Evolutionary conservation across 2,329 filamentous ascomycete genomes (phyloP), one percentile per base, ranked within the genome.

Genomic region (Aureobasidium sp.): DNA sequence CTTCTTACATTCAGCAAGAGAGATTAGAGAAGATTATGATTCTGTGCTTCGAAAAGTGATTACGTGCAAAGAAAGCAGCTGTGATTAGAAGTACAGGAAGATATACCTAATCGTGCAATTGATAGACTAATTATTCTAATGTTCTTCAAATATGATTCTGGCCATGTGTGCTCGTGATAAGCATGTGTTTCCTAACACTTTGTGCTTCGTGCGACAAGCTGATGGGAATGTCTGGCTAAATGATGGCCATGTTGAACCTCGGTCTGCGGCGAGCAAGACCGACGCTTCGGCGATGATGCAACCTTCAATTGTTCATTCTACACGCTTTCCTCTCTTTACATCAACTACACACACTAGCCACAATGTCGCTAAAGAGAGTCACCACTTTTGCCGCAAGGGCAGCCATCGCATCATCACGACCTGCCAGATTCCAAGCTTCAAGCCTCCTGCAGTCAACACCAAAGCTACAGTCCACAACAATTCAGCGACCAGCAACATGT

Each of bases 311-410:
- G 23, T 27, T 13, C 46, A 4, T 13, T 37, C 17, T 32, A 32
- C 9, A 13, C 32, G 10, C 29, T 26, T n/a, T 26, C 4, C 17
- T 36, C 34, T n/a, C 12, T 27, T 7, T 4, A 23, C 15, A 46
- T 39, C 34, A 10, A 26, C 3, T 27, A 36, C 53, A 46, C 13
- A 37, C 13, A 36, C 9, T 17, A 57, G 5, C 15, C 42, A 66
- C 20, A 13, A 70, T 70, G 68, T 65, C 67, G 20, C 66, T 67
- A 41, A 59, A 65, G 59, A 62, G 66, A 36, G 62, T 66, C 46
- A 64, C 66, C 60, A 66, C 67, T 2, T 55, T 63, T 23, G 62
- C 65, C 32, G 64, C 65, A 23, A 63, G 55, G 15, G 34, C 57
- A 23, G 57, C 36, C 17, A 57, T 57, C 41, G 51, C 37, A 41